These are phyloP conservation scores for Yamadazyma kanchanaburiensis DNA, from an alignment of 1,139 yeast genomes.

Conservation along the genomic window DNA sequence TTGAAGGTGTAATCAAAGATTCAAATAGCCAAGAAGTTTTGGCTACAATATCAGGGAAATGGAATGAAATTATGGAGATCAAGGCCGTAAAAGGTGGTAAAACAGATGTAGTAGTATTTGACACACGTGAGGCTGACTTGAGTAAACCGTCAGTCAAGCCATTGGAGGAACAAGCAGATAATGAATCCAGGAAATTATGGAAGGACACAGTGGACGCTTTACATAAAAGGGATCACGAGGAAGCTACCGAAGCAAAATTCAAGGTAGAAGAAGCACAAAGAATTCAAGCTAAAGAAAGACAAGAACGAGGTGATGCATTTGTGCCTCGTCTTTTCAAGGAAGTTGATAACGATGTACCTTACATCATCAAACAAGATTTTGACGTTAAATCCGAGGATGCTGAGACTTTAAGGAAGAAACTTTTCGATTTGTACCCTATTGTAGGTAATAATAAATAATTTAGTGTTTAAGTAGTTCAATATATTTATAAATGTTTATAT, in stretches of 20 bases:
- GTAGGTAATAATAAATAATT: slow-evolving; percentile 1
- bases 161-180: slow-evolving; percentile 69
- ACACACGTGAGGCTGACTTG: slow-evolving; percentile 53
- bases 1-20: slow-evolving; percentile 68
- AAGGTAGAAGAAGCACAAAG: slow-evolving; percentile 85
- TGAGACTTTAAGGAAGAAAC: slow-evolving; percentile 1
- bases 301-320: slow-evolving; percentile 75
- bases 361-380: slow-evolving; percentile 5
- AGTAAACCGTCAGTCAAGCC: slow-evolving; percentile 72
- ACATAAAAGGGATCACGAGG: slow-evolving; percentile 67
- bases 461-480: neutral
- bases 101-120: slow-evolving; percentile 54
- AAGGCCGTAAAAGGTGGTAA: slow-evolving; percentile 50
- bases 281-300: slow-evolving; percentile 63
- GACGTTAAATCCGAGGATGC: slow-evolving; percentile 5
- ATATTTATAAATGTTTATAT: neutral
- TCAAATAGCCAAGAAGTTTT: slow-evolving; percentile 50
- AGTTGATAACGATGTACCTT: slow-evolving; percentile 15
- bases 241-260: slow-evolving; percentile 85
- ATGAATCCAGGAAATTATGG: slow-evolving; percentile 86
- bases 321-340: slow-evolving; percentile 72
- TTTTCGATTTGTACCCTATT: slow-evolving; percentile 15
- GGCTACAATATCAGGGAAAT: slow-evolving; percentile 78
- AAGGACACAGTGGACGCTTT: slow-evolving; percentile 74
- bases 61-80: slow-evolving; percentile 86